phyloP scores from a whole-genome alignment of 441 rosid species.

The Kokia cookei region DNA sequence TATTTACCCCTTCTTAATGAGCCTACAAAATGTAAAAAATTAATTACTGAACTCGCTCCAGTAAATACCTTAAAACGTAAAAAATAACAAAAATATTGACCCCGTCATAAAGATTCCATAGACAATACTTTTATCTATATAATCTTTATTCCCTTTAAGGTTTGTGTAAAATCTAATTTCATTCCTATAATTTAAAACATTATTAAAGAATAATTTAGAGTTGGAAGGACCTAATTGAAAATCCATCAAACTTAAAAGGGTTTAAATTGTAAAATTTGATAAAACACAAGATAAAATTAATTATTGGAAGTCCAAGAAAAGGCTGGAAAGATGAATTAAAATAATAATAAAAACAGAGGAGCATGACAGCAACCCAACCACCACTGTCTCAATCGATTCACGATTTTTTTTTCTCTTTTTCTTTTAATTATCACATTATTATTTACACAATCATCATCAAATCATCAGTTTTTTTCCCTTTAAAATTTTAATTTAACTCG shows the following conservation, averaged over 20 bases:
- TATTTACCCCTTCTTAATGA: too few relatives aligned
- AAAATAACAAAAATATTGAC: not conserved
- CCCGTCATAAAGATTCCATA: not conserved
- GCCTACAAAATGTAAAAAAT: too few relatives aligned
- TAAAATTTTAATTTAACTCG: constrained; percentile 9
- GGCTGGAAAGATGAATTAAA: not conserved
- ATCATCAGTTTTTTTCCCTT: not conserved
- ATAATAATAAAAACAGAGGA: not conserved
- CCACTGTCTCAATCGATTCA: not conserved
- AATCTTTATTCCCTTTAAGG: not conserved
- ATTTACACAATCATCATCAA: not conserved
- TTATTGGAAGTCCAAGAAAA: not conserved
- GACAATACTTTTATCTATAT: too few relatives aligned
- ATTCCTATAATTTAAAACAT: not conserved
- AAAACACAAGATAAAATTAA: not conserved
- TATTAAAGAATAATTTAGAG: not conserved
- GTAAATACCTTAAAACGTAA: too few relatives aligned
- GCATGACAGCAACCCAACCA: constrained; percentile 3
- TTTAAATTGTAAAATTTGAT: not conserved
- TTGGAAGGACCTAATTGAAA: not conserved
- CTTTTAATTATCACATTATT: not conserved
- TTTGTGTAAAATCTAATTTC: not conserved
- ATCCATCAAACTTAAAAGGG: not conserved
- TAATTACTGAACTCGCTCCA: too few relatives aligned
- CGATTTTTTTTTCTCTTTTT: not conserved